A percentile compares a stretch with the other conserved stretches of the same genome.
Conservation (phyloP, 768 basidiomycete genomes). For the Russula dissimulans region DNA sequence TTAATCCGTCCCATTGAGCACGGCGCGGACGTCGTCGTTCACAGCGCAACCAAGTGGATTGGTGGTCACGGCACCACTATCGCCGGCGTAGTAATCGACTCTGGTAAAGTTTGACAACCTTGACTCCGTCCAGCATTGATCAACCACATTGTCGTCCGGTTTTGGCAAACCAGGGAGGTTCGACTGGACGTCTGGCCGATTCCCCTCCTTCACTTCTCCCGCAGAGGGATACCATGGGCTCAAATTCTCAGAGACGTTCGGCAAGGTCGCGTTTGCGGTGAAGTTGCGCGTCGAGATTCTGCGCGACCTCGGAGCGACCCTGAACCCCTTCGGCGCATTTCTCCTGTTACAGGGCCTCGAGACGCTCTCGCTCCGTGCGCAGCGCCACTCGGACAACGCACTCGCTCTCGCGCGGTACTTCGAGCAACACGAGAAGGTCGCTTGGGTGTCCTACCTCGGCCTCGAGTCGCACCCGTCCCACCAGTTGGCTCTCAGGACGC, state of each 20-base stretch:
- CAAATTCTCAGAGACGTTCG: constrained; percentile 57
- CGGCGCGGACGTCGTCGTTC: constrained; percentile 74
- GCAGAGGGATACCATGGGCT: constrained; percentile 71
- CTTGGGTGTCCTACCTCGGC: constrained; percentile 77
- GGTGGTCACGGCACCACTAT: constrained; percentile 76
- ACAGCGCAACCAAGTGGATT: constrained; percentile 82
- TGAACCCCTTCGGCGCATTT: constrained; percentile 70
- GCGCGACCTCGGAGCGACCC: constrained; percentile 54
- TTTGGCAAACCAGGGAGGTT: constrained; percentile 43
- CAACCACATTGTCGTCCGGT: not conserved
- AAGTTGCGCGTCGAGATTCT: constrained; percentile 57
- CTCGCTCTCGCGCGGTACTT: constrained; percentile 58
- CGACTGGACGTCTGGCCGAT: constrained; percentile 64
- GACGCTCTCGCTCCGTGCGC: constrained; percentile 60
- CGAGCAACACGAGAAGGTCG: constrained; percentile 51
- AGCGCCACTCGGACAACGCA: constrained; percentile 65
- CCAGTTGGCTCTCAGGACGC: constrained; percentile 43
- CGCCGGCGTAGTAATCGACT: constrained; percentile 65
- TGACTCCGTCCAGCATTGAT: not conserved
- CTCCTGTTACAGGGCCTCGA: constrained; percentile 72
- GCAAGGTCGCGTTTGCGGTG: constrained; percentile 50
- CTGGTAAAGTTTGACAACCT: constrained; percentile 33
- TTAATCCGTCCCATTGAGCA: constrained; percentile 59
- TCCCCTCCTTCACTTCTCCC: constrained; percentile 67
- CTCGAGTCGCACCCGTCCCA: constrained; percentile 54